Percentiles rank a stretch among this genome's conserved stretches.
phyloP scores from a whole-genome alignment of 2,329 filamentous ascomycete species.

The Cercospora sp. region DNA sequence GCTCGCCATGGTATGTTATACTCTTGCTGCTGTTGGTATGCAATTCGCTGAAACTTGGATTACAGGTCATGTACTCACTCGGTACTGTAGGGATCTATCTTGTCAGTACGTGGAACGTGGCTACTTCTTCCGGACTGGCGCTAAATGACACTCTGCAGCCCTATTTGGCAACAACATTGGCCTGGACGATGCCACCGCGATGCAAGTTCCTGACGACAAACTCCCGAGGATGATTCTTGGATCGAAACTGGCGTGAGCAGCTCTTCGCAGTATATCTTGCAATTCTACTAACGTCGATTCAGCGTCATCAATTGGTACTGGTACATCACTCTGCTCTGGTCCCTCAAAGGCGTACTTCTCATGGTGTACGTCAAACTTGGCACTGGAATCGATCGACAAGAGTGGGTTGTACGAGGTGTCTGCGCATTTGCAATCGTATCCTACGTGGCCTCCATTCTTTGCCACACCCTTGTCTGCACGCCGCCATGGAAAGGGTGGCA shows the following conservation, averaged over 20 bases:
- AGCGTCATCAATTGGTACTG: conserved; percentile 39
- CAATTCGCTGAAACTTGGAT: neutral
- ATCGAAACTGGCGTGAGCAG: conserved; percentile 32
- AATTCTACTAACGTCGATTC: conserved; percentile 4
- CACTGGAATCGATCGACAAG: conserved; percentile 33
- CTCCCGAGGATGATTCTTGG: conserved; percentile 31
- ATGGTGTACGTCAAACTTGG: conserved; percentile 37
- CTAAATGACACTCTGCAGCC: conserved; percentile 18
- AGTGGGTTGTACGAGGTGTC: conserved; percentile 29
- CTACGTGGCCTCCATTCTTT: conserved; percentile 35
- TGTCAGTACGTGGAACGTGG: conserved; percentile 4
- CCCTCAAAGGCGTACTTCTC: conserved; percentile 38
- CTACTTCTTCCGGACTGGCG: neutral
- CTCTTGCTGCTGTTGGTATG: neutral
- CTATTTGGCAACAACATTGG: conserved; percentile 38
- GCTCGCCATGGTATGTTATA: conserved; percentile 18
- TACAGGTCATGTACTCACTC: conserved; percentile 20
- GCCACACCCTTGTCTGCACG: conserved; percentile 36
- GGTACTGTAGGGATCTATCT: conserved; percentile 25
- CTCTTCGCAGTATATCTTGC: no score
- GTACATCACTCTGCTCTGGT: conserved; percentile 40
- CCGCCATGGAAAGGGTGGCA: conserved; percentile 38
- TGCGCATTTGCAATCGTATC: conserved; percentile 31
- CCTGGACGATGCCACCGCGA: conserved; percentile 31
- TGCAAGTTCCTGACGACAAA: conserved; percentile 32